These are phyloP conservation scores for Ochromonas danica DNA, from an alignment of 108 stramenopile genomes.

Conservation along the genomic window DNA sequence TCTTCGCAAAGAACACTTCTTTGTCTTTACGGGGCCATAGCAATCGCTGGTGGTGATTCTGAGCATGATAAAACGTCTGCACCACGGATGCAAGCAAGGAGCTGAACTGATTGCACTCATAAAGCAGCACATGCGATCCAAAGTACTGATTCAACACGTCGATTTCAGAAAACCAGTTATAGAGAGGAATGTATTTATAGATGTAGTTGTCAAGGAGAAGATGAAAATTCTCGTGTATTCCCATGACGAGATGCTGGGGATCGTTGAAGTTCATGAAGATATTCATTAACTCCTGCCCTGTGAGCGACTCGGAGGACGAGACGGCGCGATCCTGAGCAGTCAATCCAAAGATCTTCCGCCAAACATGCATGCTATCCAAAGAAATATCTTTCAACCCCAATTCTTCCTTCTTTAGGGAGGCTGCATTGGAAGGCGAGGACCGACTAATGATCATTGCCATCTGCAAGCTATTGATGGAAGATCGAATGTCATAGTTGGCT, in stretches of 20 bases:
- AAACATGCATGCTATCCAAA: conserved; percentile 6
- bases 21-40: neutral
- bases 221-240: too few relatives aligned
- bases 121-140: neutral
- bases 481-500: conserved; percentile 4
- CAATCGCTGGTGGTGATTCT: too few relatives aligned
- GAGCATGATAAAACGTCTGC: too few relatives aligned
- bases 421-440: neutral
- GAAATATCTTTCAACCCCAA: conserved; percentile 17
- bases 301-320: too few relatives aligned
- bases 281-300: too few relatives aligned
- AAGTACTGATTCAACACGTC: neutral
- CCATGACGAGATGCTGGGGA: too few relatives aligned
- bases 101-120: too few relatives aligned
- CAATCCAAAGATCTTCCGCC: conserved; percentile 8
- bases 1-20: neutral
- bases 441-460: neutral
- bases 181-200: too few relatives aligned
- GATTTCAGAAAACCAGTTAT: neutral
- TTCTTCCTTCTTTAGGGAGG: neutral
- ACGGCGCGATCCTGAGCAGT: too few relatives aligned
- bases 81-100: too few relatives aligned
- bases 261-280: too few relatives aligned
- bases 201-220: too few relatives aligned
- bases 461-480: conserved; percentile 22